phyloP scores from a whole-genome alignment of 371 early-diverging fungal genomes.

The Mucor piriformis region DNA sequence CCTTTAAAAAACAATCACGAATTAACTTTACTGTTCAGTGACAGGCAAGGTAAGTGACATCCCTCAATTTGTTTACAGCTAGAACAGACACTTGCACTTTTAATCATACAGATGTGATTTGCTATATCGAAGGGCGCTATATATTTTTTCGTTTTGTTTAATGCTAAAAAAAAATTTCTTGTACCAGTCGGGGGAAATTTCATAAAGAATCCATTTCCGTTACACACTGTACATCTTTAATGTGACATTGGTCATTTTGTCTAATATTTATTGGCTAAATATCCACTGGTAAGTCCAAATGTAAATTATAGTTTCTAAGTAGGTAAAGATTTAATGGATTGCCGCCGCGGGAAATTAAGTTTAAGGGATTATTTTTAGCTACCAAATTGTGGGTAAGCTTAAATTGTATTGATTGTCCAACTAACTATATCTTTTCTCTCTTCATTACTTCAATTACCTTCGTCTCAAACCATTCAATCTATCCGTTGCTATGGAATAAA shows the following conservation, averaged over 20 bases:
- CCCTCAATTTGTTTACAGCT: no score
- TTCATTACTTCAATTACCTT: not conserved
- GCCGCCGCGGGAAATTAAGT: not conserved
- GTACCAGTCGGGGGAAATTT: conserved; percentile 5
- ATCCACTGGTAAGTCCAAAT: conserved; percentile 8
- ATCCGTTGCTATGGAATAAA: no score
- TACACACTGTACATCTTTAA: conserved; percentile 6
- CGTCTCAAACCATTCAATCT: no score
- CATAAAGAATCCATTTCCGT: conserved; percentile 1
- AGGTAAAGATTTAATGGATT: not conserved
- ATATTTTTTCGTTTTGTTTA: not conserved
- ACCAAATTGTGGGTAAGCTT: conserved; percentile 3
- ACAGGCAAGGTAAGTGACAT: no score
- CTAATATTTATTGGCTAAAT: conserved; percentile 3
- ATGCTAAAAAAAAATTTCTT: not conserved
- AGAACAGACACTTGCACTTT: no score
- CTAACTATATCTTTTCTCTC: not conserved
- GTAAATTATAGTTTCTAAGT: conserved; percentile 7
- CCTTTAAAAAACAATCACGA: no score
- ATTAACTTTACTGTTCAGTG: no score
- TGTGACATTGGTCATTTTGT: conserved; percentile 5
- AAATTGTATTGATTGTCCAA: no score
- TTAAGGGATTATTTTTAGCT: not conserved
- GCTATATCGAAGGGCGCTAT: no score
- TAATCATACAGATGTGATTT: no score